Conservation (phyloP, 2,329 filamentous ascomycete species). For the Pseudopyricularia javanii region DNA sequence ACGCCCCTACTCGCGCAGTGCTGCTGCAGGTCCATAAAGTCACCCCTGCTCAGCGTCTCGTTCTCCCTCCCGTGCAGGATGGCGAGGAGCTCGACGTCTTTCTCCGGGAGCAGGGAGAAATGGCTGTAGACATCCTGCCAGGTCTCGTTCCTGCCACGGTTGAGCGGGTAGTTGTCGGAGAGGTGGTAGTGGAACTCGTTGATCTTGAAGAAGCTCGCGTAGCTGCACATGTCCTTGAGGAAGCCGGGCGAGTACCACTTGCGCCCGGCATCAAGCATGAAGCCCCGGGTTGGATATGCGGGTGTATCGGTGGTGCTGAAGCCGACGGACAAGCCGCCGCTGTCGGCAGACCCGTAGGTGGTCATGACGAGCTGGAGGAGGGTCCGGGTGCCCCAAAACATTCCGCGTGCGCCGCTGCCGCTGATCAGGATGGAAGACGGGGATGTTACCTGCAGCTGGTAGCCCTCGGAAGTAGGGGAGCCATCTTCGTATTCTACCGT, state of each 20-base stretch:
- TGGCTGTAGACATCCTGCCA: constrained; percentile 37
- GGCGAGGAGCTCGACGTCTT: constrained; percentile 26
- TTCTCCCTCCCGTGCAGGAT: constrained; percentile 38
- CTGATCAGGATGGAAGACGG: constrained; percentile 28
- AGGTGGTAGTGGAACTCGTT: constrained; percentile 46
- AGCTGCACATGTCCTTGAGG: constrained; percentile 44
- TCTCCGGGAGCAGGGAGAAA: constrained; percentile 36
- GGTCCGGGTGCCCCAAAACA: constrained; percentile 46
- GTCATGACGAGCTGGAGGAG: constrained; percentile 37
- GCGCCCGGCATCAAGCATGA: constrained; percentile 38
- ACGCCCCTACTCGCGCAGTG: constrained; percentile 41
- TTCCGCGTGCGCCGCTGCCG: constrained; percentile 40
- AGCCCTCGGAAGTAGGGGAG: constrained; percentile 32
- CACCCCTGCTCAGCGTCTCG: constrained; percentile 37
- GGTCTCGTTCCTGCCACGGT: constrained; percentile 34
- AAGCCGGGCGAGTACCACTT: constrained; percentile 44
- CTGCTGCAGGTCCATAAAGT: constrained; percentile 38
- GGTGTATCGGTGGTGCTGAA: constrained; percentile 29
- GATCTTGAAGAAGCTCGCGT: constrained; percentile 49
- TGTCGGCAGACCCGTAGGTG: constrained; percentile 20
- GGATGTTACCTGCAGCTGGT: constrained; percentile 27
- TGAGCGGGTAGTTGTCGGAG: constrained; percentile 35
- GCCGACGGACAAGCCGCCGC: constrained; percentile 17
- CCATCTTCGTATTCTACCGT: constrained; percentile 26
- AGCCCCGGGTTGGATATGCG: constrained; percentile 35